Evolutionary conservation across 495 filamentous ascomycete genomes (phyloP).

Genomic region (Penicillium ochrochloron): DNA sequence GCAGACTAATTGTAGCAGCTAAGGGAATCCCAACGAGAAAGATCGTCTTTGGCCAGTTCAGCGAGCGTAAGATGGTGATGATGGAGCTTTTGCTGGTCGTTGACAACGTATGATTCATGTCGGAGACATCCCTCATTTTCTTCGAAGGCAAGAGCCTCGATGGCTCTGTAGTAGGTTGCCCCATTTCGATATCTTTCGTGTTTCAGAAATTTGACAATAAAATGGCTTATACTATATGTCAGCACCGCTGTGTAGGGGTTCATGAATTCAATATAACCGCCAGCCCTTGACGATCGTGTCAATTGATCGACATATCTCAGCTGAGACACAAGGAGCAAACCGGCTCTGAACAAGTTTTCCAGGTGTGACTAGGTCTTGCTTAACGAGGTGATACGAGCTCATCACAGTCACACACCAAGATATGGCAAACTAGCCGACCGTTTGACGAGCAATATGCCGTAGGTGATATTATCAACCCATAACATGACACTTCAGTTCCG

Average conservation of each 20-base stretch:
- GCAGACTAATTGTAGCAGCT: constrained; percentile 5
- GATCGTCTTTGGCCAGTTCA: constrained; percentile 17
- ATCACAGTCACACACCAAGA: background rate
- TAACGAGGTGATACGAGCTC: background rate
- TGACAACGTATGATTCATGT: background rate
- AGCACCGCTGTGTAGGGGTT: background rate
- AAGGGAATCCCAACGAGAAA: constrained; percentile 15
- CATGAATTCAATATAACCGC: background rate
- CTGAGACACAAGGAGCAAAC: background rate
- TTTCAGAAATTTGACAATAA: background rate
- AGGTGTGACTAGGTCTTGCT: background rate
- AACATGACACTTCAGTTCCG: background rate
- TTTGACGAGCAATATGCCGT: background rate
- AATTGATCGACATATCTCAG: constrained; percentile 2
- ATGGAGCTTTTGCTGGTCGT: constrained; percentile 5
- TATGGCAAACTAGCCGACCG: constrained; percentile 1
- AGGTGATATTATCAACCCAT: background rate
- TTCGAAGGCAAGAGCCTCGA: background rate
- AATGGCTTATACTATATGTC: background rate
- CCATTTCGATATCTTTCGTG: background rate
- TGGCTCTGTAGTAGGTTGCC: background rate
- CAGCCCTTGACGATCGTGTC: background rate
- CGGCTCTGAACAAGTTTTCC: background rate
- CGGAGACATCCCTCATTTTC: background rate
- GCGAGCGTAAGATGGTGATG: background rate